phyloP scores from a whole-genome alignment of 73 alveolate species.

The Paramecium primaurelia region DNA sequence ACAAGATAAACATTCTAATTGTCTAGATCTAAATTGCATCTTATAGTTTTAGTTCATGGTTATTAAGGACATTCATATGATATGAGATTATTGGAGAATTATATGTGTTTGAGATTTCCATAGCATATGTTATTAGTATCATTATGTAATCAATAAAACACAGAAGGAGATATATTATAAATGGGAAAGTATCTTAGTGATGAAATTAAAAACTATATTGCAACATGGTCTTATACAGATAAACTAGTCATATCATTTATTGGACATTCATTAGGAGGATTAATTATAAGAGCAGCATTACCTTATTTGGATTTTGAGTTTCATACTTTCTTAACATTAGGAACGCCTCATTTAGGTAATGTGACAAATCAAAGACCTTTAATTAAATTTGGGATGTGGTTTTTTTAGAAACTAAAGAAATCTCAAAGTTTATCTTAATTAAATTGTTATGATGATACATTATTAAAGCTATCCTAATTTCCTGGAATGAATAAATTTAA shows the following conservation, averaged over 20 bases:
- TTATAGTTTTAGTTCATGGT: constrained; percentile 93
- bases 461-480: not conserved
- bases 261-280: constrained; percentile 99
- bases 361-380: constrained; percentile 82
- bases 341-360: constrained; percentile 98
- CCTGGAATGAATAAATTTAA: constrained; percentile 38
- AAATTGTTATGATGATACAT: constrained; percentile 82
- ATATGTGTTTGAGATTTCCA: constrained; percentile 82
- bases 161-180: constrained; percentile 78
- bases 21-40: constrained; percentile 63
- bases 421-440: constrained; percentile 83
- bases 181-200: constrained; percentile 90
- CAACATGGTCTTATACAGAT: constrained; percentile 86
- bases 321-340: constrained; percentile 84
- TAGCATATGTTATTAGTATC: constrained; percentile 80
- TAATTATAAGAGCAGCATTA: constrained; percentile 85
- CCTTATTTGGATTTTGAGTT: constrained; percentile 73
- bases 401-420: constrained; percentile 86
- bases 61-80: constrained; percentile 93
- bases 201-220: constrained; percentile 79
- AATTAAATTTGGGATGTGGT: constrained; percentile 96
- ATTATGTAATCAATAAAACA: constrained; percentile 78
- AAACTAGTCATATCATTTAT: constrained; percentile 88
- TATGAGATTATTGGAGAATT: constrained; percentile 85
- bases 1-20: not conserved